These are phyloP conservation scores for Diaporthe australafricana DNA, from an alignment of 2,329 filamentous ascomycete genomes.

Conservation along the genomic window DNA sequence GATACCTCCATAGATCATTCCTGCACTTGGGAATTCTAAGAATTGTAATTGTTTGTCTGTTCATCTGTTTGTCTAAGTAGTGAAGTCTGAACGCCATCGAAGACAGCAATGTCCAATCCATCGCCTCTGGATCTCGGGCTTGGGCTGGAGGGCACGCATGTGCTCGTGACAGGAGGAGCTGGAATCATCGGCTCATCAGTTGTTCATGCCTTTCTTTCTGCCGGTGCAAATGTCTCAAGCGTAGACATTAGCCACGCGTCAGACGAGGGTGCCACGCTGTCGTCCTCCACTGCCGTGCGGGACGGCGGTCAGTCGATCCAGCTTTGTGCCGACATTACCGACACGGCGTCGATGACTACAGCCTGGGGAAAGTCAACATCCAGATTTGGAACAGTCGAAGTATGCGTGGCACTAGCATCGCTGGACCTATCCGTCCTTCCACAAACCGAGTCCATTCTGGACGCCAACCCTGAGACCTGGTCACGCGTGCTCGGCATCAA, in stretches of 20 bases:
- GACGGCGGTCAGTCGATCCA: not conserved
- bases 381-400: not conserved
- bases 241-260: not conserved
- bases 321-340: not conserved
- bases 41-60: too few species aligned
- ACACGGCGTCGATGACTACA: not conserved
- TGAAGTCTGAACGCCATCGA: too few species aligned
- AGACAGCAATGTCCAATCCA: not conserved
- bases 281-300: not conserved
- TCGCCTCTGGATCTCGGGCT: not conserved
- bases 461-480: not conserved
- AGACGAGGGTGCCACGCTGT: not conserved
- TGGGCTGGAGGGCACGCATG: not conserved
- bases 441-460: slow-evolving; percentile 7
- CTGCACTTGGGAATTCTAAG: too few species aligned
- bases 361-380: not conserved
- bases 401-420: slow-evolving; percentile 12
- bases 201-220: not conserved
- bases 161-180: slow-evolving; percentile 11
- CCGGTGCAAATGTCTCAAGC: slow-evolving; percentile 3
- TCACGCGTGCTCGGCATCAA: slow-evolving; percentile 3
- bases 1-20: too few species aligned
- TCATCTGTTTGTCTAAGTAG: too few species aligned
- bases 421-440: slow-evolving; percentile 16
- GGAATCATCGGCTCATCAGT: not conserved